Conservation (phyloP, 78 protist genomes). For the Cavenderia fasciculata region DNA sequence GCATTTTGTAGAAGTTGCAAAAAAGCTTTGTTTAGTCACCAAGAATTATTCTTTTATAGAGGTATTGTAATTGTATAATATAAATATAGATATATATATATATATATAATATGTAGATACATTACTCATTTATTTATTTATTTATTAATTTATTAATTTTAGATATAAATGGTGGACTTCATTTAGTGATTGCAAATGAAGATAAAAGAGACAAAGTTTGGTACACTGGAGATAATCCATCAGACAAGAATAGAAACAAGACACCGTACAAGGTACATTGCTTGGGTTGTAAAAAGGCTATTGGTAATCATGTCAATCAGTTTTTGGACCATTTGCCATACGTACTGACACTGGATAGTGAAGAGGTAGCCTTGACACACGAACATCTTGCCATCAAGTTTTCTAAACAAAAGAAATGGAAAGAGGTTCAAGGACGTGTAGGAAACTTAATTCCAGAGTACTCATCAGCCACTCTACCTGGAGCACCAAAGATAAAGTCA, state of each 20-base stretch:
- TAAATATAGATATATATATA: too few relatives aligned
- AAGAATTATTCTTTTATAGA: too few relatives aligned
- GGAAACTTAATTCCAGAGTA: not conserved
- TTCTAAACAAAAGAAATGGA: not conserved
- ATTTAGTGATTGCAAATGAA: not conserved
- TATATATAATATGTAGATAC: too few relatives aligned
- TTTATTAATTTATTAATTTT: not conserved
- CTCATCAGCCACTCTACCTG: too few relatives aligned
- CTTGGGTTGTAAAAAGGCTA: not conserved
- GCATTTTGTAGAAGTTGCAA: too few relatives aligned
- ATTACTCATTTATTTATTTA: not conserved
- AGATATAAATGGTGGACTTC: conserved; percentile 5
- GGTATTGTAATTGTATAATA: too few relatives aligned
- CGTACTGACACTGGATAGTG: not conserved
- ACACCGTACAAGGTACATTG: not conserved
- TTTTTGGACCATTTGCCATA: not conserved
- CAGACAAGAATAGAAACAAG: not conserved
- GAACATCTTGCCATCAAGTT: not conserved
- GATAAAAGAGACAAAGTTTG: too few relatives aligned
- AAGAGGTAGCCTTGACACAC: not conserved
- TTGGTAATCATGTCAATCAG: not conserved
- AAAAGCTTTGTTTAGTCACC: too few relatives aligned
- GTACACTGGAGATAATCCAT: not conserved
- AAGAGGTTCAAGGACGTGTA: not conserved
- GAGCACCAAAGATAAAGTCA: too few relatives aligned